These are phyloP conservation scores for Abrus precatorius DNA, from an alignment of 306 rosid genomes.

Conservation along the genomic window DNA sequence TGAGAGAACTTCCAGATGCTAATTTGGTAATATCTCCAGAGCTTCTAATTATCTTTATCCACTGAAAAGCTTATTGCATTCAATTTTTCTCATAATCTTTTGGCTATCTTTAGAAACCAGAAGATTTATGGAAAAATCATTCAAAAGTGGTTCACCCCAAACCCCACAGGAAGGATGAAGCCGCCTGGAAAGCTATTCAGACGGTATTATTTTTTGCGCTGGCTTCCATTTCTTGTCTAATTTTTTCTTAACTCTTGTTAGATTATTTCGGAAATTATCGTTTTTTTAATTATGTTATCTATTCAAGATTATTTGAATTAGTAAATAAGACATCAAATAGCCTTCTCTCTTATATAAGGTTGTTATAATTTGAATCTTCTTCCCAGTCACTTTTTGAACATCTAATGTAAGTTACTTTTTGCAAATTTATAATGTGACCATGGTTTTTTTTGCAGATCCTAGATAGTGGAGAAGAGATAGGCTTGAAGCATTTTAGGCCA, in stretches of 20 bases:
- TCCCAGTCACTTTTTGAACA: constrained; percentile 18
- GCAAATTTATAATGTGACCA: constrained; percentile 43
- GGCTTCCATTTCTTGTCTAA: not conserved
- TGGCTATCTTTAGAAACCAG: constrained; percentile 79
- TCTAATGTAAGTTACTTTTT: not conserved
- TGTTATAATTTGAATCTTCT: constrained; percentile 38
- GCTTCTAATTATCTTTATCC: not conserved
- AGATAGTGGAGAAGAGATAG: constrained; percentile 78
- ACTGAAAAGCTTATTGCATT: constrained; percentile 36
- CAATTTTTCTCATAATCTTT: constrained; percentile 39
- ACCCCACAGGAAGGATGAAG: constrained; percentile 84
- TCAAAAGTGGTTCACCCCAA: constrained; percentile 88
- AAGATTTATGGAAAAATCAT: constrained; percentile 93
- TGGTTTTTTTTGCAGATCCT: constrained; percentile 68
- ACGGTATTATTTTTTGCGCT: constrained; percentile 58
- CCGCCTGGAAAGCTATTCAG: constrained; percentile 82
- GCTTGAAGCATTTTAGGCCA: constrained; percentile 89
- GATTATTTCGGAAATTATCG: not conserved
- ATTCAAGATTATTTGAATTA: constrained; percentile 8
- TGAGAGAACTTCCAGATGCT: constrained; percentile 95
- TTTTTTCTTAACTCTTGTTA: not conserved
- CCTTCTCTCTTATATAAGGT: not conserved
- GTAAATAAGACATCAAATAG: constrained; percentile 34
- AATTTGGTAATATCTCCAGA: constrained; percentile 66
- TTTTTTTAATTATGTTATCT: not conserved